Percentiles rank a stretch among this genome's conserved stretches.
These are phyloP conservation scores for Ophiocordyceps robertsii DNA, from an alignment of 2,329 filamentous ascomycete species.

Conservation along the genomic window DNA sequence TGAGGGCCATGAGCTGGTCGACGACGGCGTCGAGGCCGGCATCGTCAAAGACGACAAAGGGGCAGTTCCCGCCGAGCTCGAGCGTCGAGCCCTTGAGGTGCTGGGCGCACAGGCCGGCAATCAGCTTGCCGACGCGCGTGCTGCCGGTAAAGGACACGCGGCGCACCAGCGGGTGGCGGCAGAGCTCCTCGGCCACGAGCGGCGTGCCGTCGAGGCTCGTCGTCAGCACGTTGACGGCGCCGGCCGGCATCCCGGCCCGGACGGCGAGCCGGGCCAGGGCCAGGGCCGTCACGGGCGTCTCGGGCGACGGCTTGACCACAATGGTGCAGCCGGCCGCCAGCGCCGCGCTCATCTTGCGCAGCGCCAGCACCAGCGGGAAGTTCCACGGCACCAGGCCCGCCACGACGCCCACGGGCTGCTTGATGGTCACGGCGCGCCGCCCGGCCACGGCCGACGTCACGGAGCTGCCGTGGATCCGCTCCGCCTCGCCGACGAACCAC, in stretches of 20 bases:
- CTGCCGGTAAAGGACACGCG: conserved; percentile 71
- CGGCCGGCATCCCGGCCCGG: conserved; percentile 62
- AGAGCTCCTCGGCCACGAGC: conserved; percentile 29
- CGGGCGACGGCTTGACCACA: conserved; percentile 59
- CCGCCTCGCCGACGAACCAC: conserved; percentile 42
- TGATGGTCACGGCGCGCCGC: conserved; percentile 56
- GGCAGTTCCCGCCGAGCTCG: conserved; percentile 59
- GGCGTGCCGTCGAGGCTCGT: conserved; percentile 31
- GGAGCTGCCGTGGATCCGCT: conserved; percentile 41
- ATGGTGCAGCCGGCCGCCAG: conserved; percentile 66
- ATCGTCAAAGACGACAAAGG: conserved; percentile 52
- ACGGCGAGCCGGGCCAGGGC: conserved; percentile 54
- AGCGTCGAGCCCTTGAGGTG: conserved; percentile 54
- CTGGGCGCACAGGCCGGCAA: conserved; percentile 45
- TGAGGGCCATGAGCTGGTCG: conserved; percentile 44
- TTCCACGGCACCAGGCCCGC: conserved; percentile 35
- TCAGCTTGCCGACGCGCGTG: conserved; percentile 53
- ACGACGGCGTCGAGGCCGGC: conserved; percentile 56
- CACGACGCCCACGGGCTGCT: conserved; percentile 28
- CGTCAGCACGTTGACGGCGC: conserved; percentile 45
- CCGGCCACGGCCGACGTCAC: conserved; percentile 46
- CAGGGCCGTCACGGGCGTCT: conserved; percentile 61
- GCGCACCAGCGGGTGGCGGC: conserved; percentile 28
- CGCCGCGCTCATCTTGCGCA: conserved; percentile 34
- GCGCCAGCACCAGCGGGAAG: conserved; percentile 41